phyloP scores from a whole-genome alignment of 1,284 basidiomycete genomes.

The Malassezia equina region DNA sequence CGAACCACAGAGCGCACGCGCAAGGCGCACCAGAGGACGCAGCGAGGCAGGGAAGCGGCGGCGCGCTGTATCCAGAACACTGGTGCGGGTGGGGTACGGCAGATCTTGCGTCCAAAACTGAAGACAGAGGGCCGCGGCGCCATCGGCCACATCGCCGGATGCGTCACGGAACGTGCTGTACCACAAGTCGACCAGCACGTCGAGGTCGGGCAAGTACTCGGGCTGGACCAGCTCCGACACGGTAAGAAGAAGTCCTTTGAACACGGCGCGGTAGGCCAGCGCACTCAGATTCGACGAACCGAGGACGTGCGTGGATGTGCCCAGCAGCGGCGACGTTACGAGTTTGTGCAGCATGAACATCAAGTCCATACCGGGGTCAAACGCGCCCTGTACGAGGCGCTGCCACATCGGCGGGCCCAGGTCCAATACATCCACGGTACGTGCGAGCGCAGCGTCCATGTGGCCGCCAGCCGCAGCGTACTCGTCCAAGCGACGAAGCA shows the following conservation, averaged over 20 bases:
- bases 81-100: conserved; percentile 54
- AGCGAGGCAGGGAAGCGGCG: conserved; percentile 71
- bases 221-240: conserved; percentile 64
- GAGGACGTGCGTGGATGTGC: conserved; percentile 10
- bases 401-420: conserved; percentile 44
- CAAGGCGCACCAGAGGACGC: conserved; percentile 61
- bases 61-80: conserved; percentile 66
- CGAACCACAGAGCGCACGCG: conserved; percentile 58
- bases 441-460: conserved; percentile 9
- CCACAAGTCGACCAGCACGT: conserved; percentile 65
- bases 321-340: conserved; percentile 41
- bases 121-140: conserved; percentile 61
- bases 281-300: conserved; percentile 56
- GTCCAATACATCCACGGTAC: conserved; percentile 26
- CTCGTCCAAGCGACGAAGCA: conserved; percentile 52
- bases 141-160: conserved; percentile 49
- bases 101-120: conserved; percentile 69
- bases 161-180: conserved; percentile 45
- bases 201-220: conserved; percentile 55
- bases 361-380: conserved; percentile 38
- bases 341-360: conserved; percentile 38
- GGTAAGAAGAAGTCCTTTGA: conserved; percentile 62
- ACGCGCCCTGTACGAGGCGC: conserved; percentile 45
- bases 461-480: conserved; percentile 9
- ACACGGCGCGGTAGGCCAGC: conserved; percentile 66